Conservation (phyloP, 1,139 yeast genomes). For the Candida sp. region DNA sequence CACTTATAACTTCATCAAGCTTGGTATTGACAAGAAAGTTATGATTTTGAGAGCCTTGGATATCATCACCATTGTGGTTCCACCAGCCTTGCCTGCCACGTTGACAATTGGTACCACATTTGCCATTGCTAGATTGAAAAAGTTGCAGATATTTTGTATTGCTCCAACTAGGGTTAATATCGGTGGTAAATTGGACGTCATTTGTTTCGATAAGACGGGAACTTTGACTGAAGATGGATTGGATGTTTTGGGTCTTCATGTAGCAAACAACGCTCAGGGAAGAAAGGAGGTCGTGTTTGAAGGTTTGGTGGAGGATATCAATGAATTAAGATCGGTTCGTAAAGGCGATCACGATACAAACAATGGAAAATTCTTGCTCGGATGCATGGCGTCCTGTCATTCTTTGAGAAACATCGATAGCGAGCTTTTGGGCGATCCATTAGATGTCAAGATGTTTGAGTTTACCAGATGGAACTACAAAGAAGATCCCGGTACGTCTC, state of each 20-base stretch:
- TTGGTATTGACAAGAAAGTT: slow-evolving; percentile 69
- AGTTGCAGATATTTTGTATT: slow-evolving; percentile 75
- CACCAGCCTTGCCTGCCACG: slow-evolving; percentile 98
- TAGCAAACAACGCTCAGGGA: slow-evolving; percentile 55
- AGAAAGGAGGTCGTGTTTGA: slow-evolving; percentile 58
- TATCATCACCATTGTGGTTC: slow-evolving; percentile 94
- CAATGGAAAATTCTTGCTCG: slow-evolving; percentile 39
- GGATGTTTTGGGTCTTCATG: slow-evolving; percentile 88
- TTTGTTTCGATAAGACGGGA: slow-evolving; percentile 97
- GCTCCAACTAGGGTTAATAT: slow-evolving; percentile 94
- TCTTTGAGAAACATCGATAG: slow-evolving; percentile 80
- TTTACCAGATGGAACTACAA: slow-evolving; percentile 79
- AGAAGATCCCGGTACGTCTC: slow-evolving; percentile 54
- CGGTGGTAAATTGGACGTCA: slow-evolving; percentile 90
- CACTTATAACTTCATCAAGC: slow-evolving; percentile 77
- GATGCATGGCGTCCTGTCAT: slow-evolving; percentile 84
- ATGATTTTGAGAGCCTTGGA: slow-evolving; percentile 92
- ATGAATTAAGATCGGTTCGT: slow-evolving; percentile 11
- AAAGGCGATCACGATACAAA: slow-evolving; percentile 25
- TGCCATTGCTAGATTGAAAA: slow-evolving; percentile 77
- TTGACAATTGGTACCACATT: slow-evolving; percentile 95
- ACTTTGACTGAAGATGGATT: slow-evolving; percentile 97
- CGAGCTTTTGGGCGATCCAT: slow-evolving; percentile 89
- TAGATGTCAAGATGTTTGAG: slow-evolving; percentile 92
- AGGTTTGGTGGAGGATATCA: slow-evolving; percentile 37